Percentiles rank a stretch among this genome's conserved stretches.
Evolutionary conservation across 1,284 basidiomycete species (phyloP).

Genomic region (Cryptococcus sp.): DNA sequence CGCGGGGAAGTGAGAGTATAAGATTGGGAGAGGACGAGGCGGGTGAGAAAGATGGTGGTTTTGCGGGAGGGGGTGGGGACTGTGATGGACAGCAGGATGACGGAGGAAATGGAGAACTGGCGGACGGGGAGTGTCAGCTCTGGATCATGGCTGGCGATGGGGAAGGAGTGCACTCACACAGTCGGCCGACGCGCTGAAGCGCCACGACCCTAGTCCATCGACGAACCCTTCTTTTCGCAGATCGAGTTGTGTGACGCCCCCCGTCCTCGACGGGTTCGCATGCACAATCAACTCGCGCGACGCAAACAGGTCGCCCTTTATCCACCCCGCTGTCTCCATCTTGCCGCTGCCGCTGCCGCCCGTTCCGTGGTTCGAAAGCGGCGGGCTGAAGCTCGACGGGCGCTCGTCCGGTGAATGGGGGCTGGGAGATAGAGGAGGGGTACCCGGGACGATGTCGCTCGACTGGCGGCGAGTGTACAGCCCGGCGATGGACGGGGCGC

Average conservation of each 20-base stretch:
- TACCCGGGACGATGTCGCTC: not conserved
- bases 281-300: slow-evolving; percentile 37
- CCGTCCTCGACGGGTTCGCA: slow-evolving; percentile 37
- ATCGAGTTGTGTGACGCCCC: slow-evolving; percentile 35
- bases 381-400: not conserved
- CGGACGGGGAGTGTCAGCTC: not conserved
- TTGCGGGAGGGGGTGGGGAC: slow-evolving; percentile 34
- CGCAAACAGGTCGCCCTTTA: slow-evolving; percentile 41
- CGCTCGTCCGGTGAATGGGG: not conserved
- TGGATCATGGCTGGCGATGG: not conserved
- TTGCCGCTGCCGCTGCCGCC: too few relatives aligned
- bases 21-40: slow-evolving; percentile 39
- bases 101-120: slow-evolving; percentile 43
- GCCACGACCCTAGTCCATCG: slow-evolving; percentile 44
- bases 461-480: slow-evolving; percentile 27
- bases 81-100: slow-evolving; percentile 34
- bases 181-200: slow-evolving; percentile 39
- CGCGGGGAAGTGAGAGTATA: slow-evolving; percentile 43
- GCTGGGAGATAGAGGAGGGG: not conserved
- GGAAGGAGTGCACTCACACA: slow-evolving; percentile 27
- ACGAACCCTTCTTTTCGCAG: slow-evolving; percentile 43
- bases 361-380: not conserved
- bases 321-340: slow-evolving; percentile 35
- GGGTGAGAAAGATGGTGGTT: slow-evolving; percentile 45
- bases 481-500: slow-evolving; percentile 20